Percentiles rank a stretch among this genome's conserved stretches.
Conservation (phyloP, 768 basidiomycete genomes). For the Boletus reticuloceps region DNA sequence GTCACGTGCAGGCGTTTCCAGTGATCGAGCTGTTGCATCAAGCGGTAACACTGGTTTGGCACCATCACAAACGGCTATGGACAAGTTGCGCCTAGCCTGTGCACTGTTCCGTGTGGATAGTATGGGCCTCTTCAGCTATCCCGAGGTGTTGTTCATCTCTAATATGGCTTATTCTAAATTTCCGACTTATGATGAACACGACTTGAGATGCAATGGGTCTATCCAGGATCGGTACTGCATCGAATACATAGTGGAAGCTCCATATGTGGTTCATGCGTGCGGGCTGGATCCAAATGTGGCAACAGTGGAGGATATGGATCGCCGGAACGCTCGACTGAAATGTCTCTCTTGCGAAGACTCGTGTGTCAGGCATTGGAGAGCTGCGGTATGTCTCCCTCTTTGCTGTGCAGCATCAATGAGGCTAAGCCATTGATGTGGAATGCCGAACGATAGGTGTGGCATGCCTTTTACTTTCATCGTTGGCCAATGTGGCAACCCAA, state of each 20-base stretch:
- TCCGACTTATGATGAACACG: too few relatives aligned
- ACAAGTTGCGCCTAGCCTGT: conserved; percentile 8
- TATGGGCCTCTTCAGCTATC: background rate
- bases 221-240: background rate
- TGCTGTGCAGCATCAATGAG: background rate
- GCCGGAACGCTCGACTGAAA: background rate
- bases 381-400: conserved; percentile 2
- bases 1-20: background rate
- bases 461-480: background rate
- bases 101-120: background rate
- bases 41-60: background rate
- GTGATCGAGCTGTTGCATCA: background rate
- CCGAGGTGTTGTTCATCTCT: background rate
- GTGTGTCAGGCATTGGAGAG: conserved; percentile 3
- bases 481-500: too few relatives aligned
- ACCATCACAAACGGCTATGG: background rate
- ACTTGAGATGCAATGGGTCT: background rate
- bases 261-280: background rate
- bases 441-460: conserved; percentile 1
- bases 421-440: background rate
- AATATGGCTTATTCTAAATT: background rate
- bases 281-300: conserved; percentile 8
- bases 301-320: conserved; percentile 10
- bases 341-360: background rate
- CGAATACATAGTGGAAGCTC: background rate